Base-by-base conservation (phyloP, 495 filamentous ascomycete genomes). In the Neurospora sp. region DNA sequence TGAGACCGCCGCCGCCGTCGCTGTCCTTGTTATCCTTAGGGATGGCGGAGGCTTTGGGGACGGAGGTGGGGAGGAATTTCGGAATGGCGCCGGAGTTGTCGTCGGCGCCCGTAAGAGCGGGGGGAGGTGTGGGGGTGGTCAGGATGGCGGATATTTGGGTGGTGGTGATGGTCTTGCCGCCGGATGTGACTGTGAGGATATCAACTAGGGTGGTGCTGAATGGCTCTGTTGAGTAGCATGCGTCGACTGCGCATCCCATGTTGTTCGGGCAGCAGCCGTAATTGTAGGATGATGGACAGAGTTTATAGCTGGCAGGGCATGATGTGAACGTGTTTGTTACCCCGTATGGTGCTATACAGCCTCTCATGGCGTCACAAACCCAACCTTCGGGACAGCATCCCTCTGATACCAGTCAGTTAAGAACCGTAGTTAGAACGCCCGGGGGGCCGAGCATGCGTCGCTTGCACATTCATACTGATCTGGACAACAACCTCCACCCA, bases 401-500 rank as follows among this genome's bases (percentile, higher is more conserved):
- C 17, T 74, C 81, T 79, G 31, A 43, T 62, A 48, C 36, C 6
- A 2, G 73, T 76, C 10, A 72, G 70, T 37, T 31, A 24, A 43
- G 38, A 62, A n/a, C 42, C 19, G 11, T 10, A 2, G 19, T 31
- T 5, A 21, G 21, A 2, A 28, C 6, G 28, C n/a, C n/a, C n/a
- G n/a, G n/a, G n/a, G n/a, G n/a, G 83, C 81, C 70, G 81, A 83
- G 70, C 85, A 86, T 17, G 79, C 82, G 19, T 84, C 80, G 42
- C 77, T 77, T n/a, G 74, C 83, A 73, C 85, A 86, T 3, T 73
- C 80, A 73, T 85, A 86, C 9, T 75, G 73, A 15, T 78, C 75
- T 4, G 83, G 84, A 69, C 85, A 86, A 66, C 85, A 86, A 40
- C 81, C 82, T 42, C 85, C 85, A 66, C 78, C 73, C 36, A 79